Percentiles rank a stretch among this genome's conserved stretches.
Conservation (phyloP, 768 basidiomycete species). For the Amanita rimosa region DNA sequence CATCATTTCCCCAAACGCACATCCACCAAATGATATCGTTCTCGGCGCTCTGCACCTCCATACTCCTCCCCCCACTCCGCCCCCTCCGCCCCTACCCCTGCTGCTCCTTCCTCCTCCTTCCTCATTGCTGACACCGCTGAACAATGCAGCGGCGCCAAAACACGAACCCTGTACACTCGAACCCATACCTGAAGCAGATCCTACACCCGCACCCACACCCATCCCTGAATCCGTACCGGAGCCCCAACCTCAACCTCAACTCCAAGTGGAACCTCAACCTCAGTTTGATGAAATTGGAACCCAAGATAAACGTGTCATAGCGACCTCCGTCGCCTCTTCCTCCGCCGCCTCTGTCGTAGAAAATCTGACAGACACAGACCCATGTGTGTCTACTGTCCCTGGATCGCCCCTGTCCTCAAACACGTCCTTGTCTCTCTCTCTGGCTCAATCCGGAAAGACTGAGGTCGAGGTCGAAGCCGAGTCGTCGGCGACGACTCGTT, state of each 20-base stretch:
- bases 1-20: slow-evolving; percentile 55
- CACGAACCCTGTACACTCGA: background rate
- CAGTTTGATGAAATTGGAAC: no score
- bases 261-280: no score
- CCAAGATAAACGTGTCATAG: background rate
- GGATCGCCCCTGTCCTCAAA: slow-evolving; percentile 49
- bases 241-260: no score
- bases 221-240: no score
- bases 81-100: background rate
- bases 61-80: slow-evolving; percentile 38
- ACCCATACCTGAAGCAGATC: background rate
- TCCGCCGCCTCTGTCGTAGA: slow-evolving; percentile 31
- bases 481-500: no score
- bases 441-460: slow-evolving; percentile 10
- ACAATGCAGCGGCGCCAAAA: no score
- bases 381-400: slow-evolving; percentile 37
- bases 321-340: slow-evolving; percentile 25
- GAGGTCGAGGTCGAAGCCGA: background rate
- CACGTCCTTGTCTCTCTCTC: slow-evolving; percentile 41
- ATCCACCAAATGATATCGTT: slow-evolving; percentile 49
- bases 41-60: slow-evolving; percentile 39
- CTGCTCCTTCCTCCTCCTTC: no score
- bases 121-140: no score
- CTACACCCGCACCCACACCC: no score
- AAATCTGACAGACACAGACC: slow-evolving; percentile 10